A percentile compares a stretch with the other conserved stretches of the same genome.
These are phyloP conservation scores for Aspergillus funiculosus DNA, from an alignment of 495 filamentous ascomycete genomes.

Conservation along the genomic window DNA sequence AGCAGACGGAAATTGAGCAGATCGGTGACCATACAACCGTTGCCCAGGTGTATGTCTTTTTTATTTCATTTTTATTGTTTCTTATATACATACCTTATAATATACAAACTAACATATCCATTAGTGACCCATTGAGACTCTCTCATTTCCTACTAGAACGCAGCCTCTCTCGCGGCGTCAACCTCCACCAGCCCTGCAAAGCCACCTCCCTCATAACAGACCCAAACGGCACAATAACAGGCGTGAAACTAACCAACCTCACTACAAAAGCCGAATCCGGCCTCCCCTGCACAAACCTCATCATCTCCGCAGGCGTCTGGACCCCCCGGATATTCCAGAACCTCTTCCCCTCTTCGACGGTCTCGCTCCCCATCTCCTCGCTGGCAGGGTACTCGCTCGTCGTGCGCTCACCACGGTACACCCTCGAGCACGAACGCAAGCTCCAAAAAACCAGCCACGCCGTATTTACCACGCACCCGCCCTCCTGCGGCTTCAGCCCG, in stretches of 20 bases:
- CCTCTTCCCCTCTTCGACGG: slow-evolving; percentile 54
- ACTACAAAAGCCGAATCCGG: slow-evolving; percentile 20
- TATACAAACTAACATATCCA: not conserved
- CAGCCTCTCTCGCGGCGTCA: slow-evolving; percentile 54
- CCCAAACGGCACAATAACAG: slow-evolving; percentile 39
- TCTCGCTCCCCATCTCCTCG: slow-evolving; percentile 49
- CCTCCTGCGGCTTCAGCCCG: slow-evolving; percentile 53
- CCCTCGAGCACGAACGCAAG: slow-evolving; percentile 23
- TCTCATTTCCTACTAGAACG: slow-evolving; percentile 58
- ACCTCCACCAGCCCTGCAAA: slow-evolving; percentile 58
- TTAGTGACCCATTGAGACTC: slow-evolving; percentile 54
- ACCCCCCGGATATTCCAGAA: slow-evolving; percentile 53
- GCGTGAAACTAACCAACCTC: slow-evolving; percentile 41
- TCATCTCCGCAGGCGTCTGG: slow-evolving; percentile 69
- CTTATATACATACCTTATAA: too few relatives aligned
- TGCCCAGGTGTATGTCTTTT: slow-evolving; percentile 56
- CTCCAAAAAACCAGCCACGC: slow-evolving; percentile 53
- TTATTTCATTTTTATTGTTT: not conserved
- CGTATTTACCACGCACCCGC: slow-evolving; percentile 55
- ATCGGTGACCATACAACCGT: slow-evolving; percentile 58
- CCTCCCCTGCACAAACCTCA: slow-evolving; percentile 48
- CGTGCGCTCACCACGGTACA: slow-evolving; percentile 53
- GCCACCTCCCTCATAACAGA: slow-evolving; percentile 50
- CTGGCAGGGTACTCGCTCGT: slow-evolving; percentile 70
- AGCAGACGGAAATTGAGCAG: slow-evolving; percentile 50